Evolutionary conservation across 2,329 filamentous ascomycete species (phyloP), one percentile per base, ranked within the genome.

Genomic region (Ramichloridium luteum): DNA sequence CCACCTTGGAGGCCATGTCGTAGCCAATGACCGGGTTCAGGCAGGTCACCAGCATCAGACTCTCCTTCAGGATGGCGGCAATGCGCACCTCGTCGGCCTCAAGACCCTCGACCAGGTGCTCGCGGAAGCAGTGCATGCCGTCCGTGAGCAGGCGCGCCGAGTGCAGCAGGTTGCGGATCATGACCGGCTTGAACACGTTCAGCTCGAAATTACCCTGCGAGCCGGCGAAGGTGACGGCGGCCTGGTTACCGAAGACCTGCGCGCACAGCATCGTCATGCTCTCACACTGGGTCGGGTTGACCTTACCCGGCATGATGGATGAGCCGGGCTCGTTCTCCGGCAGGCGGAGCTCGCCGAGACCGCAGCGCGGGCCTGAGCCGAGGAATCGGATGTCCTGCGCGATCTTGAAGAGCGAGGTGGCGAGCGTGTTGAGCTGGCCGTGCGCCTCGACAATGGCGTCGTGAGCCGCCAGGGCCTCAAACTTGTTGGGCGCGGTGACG

Each of bases 221-320:
- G 54, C 88, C 90, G 41, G 85, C 84, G 50, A 96, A 84, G 16
- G 88, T 94, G 39, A 83, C 77, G 22, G 90, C 84, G 32, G 85
- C 80, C 57, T 96, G 77, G 71, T 98, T 98, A 54, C 90, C 90
- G 72, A 96, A 93, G 40, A 98, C 88, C 63, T 98, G 90, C 13
- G 83, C 76, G 67, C 88, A 94, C 39, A 96, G 70, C 90, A 98
- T 98, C 49, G 90, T 96, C 59, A 98, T 67, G 40, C 85, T 82
- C 69, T 98, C 90, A 64, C 85, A 93, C 65, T 98, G 90, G 17
- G 90, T 98, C 17, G 90, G 90, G 69, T 98, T 98, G 58, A 98
- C 90, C 70, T 98, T 98, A 54, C 90, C 90, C 27, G 90, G 90
- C 90, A 98, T 98, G 68, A 98, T 96, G 49, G 82, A 92, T 54